Percentiles rank a stretch among this genome's conserved stretches.
phyloP scores from a whole-genome alignment of 106 monocot species.

The Dactylorhiza incarnata region DNA sequence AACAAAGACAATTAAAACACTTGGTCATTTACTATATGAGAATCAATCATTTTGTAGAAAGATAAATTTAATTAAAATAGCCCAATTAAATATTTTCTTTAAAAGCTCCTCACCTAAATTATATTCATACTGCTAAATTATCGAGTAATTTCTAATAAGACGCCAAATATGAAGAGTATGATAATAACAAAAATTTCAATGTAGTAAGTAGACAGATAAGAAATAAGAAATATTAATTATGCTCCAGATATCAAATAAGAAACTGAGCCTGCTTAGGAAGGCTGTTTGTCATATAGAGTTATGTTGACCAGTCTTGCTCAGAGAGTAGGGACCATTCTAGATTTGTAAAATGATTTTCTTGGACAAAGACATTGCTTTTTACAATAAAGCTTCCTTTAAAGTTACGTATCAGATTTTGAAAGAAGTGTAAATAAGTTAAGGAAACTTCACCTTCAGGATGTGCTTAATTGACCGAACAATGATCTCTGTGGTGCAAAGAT shows the following conservation, averaged over 20 bases:
- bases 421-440: not conserved
- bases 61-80: not conserved
- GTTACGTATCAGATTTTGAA: not conserved
- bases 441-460: conserved; percentile 59
- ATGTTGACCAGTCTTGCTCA: no score
- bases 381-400: not conserved
- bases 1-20: not conserved
- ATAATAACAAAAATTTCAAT: not conserved
- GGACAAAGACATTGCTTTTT: not conserved
- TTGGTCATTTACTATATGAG: not conserved
- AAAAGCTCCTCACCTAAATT: not conserved
- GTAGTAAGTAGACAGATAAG: not conserved
- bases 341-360: not conserved
- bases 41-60: not conserved
- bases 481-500: conserved; percentile 65
- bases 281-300: not conserved
- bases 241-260: not conserved
- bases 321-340: not conserved
- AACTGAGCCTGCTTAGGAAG: not conserved
- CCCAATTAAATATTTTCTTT: not conserved
- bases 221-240: not conserved
- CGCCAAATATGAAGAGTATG: not conserved
- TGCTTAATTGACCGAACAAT: conserved; percentile 83
- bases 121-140: not conserved
- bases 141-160: not conserved